Base-by-base conservation (phyloP, 495 filamentous ascomycete genomes). In the Hypoxylon lenormandii region DNA sequence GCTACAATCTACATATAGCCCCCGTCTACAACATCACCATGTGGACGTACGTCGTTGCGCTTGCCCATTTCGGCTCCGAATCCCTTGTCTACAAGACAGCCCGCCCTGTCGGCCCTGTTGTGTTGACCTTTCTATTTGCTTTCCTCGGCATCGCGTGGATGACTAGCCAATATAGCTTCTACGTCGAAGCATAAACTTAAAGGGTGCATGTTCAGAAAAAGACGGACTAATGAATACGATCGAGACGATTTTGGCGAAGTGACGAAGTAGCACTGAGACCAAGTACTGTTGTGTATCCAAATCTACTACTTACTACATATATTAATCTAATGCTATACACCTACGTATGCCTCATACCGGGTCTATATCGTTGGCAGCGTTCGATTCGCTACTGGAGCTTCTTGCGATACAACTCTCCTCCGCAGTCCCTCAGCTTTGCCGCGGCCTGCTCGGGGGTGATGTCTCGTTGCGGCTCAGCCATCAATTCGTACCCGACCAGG, bases 401-500 rank as follows among this genome's bases (percentile, higher is more conserved):
- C 78, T 88, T 91, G 60, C 95, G 86, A 73, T 98, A 98, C 52
- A 97, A 79, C 77, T 91, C 87, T 5, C 93, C 93, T 0, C 89
- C 92, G 50, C 91, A 84, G 52, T 83, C 83, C 63, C 93, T 84
- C 51, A 98, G 78, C 37, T 87, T 86, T 26, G 87, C 89, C 23
- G 95, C 92, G 11, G 96, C 95, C 77, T 98, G 95, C 78, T 98
- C 95, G 0, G 95, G 94, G 1, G 96, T 98, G 72, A 98, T 98
- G 76, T 98, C 95, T 49, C 95, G 87, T 78, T 98, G 95, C 22
- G 95, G 95, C 79, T 98, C 95, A 1, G 91, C 95, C 88, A 98
- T 87, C 82, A 98, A 80, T 79, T 98, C 94, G 76, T 94, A 97
- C 53, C 95, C 95, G 23, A 98, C 95, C 40, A 97, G 73, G 80